Evolutionary conservation across 768 basidiomycete species (phyloP).

Genomic region (Butyriboletus loyo): DNA sequence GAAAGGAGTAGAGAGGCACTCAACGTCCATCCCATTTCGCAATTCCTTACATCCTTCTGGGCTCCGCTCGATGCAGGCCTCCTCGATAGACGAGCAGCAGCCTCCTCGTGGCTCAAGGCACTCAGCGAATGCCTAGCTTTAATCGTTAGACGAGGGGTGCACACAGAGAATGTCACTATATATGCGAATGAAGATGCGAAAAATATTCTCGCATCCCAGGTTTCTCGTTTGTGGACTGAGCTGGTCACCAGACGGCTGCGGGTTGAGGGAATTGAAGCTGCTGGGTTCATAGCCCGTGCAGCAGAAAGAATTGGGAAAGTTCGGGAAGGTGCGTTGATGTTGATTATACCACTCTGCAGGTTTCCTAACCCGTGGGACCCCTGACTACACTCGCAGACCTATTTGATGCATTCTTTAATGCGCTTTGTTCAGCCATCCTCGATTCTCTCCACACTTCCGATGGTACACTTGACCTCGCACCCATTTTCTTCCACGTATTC

Average conservation of each 20-base stretch:
- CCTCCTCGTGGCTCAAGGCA: slow-evolving; percentile 62
- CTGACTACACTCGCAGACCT: slow-evolving; percentile 33
- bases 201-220: slow-evolving; percentile 43
- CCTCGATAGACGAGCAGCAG: slow-evolving; percentile 19
- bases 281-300: slow-evolving; percentile 42
- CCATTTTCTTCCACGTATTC: slow-evolving; percentile 47
- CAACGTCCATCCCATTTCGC: slow-evolving; percentile 33
- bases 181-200: slow-evolving; percentile 4
- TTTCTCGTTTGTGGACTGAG: slow-evolving; percentile 48
- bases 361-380: slow-evolving; percentile 21
- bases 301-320: slow-evolving; percentile 42
- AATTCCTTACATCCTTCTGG: slow-evolving; percentile 80
- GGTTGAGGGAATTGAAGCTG: slow-evolving; percentile 44
- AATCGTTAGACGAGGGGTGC: slow-evolving; percentile 37
- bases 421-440: slow-evolving; percentile 29
- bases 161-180: background rate
- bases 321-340: slow-evolving; percentile 38
- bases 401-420: slow-evolving; percentile 49
- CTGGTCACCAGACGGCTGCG: slow-evolving; percentile 43
- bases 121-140: slow-evolving; percentile 71
- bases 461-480: slow-evolving; percentile 31
- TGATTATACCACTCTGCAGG: slow-evolving; percentile 20
- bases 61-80: slow-evolving; percentile 55
- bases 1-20: background rate
- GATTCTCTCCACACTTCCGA: background rate